These are phyloP conservation scores for Pseudogymnoascus pannorum DNA, from an alignment of 2,329 filamentous ascomycete species.

Conservation along the genomic window DNA sequence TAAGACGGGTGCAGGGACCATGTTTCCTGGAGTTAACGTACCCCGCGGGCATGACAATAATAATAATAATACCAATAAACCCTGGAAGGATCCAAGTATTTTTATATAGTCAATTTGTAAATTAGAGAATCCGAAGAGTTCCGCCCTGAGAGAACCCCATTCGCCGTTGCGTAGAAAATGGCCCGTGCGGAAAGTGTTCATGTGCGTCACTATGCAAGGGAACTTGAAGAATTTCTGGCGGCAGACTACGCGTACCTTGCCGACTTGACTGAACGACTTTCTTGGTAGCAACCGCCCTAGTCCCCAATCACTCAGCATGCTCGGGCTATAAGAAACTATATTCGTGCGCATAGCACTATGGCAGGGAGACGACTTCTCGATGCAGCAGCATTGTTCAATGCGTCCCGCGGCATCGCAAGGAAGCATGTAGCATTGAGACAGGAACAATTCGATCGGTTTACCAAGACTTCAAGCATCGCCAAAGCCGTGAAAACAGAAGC, in stretches of 20 bases:
- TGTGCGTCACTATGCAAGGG: conserved; percentile 5
- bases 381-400: conserved; percentile 61
- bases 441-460: conserved; percentile 56
- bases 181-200: background rate
- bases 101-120: background rate
- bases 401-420: conserved; percentile 58
- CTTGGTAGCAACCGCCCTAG: background rate
- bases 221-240: background rate
- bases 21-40: background rate
- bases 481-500: conserved; percentile 55
- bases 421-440: conserved; percentile 52
- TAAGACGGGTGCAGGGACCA: background rate
- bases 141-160: background rate
- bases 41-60: background rate
- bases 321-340: background rate
- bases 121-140: background rate
- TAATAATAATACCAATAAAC: conserved; percentile 1
- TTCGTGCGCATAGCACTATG: conserved; percentile 31
- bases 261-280: background rate
- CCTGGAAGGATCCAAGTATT: background rate
- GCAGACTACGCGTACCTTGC: background rate
- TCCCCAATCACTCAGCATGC: background rate
- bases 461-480: conserved; percentile 55
- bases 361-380: conserved; percentile 60
- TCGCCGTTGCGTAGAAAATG: background rate